Evolutionary conservation across 192 early-diverging fungal species (phyloP).

Genomic region (Linnemannia hyalina): DNA sequence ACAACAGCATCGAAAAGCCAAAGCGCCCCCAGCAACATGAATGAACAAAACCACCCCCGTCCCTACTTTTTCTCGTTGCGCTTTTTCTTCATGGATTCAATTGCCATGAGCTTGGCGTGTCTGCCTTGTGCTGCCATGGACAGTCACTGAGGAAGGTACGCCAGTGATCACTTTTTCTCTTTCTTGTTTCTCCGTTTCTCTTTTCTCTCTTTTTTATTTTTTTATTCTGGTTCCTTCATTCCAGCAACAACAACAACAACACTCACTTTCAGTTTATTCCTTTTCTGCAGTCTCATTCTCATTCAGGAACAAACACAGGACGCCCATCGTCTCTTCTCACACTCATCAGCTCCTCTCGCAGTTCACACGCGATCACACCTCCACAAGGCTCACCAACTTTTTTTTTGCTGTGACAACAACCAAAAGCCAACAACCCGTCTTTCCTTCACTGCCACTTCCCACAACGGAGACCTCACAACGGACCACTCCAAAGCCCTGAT

Average conservation of each 20-base stretch:
- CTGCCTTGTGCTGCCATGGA: neutral
- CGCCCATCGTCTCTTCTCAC: neutral
- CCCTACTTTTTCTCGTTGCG: neutral
- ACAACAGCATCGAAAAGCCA: neutral
- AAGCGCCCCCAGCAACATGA: neutral
- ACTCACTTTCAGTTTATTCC: neutral
- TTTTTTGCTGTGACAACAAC: no score
- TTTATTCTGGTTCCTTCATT: constrained; percentile 4
- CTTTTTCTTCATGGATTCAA: neutral
- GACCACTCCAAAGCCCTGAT: neutral
- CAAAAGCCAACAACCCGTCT: neutral
- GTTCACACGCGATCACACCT: neutral
- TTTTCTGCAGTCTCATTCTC: neutral
- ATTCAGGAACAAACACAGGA: neutral
- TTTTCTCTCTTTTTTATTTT: constrained; percentile 12
- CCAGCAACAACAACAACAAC: neutral
- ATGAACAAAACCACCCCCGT: neutral
- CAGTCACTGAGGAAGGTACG: neutral
- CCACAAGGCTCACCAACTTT: neutral
- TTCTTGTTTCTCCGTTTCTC: neutral
- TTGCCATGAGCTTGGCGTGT: neutral
- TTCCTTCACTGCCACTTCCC: neutral
- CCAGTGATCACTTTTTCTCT: neutral
- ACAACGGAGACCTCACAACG: neutral
- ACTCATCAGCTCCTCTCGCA: neutral